A percentile compares a stretch with the other conserved stretches of the same genome.
These are phyloP conservation scores for Paracorniculantispora psalliotae DNA, from an alignment of 2,329 filamentous ascomycete species.

Conservation along the genomic window DNA sequence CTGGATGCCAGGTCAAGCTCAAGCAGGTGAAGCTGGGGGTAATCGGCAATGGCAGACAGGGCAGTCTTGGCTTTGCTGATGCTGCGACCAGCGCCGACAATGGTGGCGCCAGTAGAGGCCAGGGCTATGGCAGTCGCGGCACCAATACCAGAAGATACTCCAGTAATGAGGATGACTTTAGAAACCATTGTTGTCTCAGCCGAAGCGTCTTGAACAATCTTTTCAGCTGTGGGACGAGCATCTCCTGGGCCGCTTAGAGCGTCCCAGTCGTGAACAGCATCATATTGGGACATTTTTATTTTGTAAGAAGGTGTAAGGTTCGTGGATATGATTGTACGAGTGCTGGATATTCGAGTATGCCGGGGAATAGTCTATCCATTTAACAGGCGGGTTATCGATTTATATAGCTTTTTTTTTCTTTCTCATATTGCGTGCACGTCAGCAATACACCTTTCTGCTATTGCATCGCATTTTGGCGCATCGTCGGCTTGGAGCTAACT, in stretches of 20 bases:
- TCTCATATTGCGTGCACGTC: too few relatives aligned
- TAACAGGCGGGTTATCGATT: too few relatives aligned
- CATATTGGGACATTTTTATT: slow-evolving; percentile 15
- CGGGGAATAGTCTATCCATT: too few relatives aligned
- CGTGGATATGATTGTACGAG: not conserved
- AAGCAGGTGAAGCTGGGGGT: slow-evolving; percentile 26
- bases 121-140: slow-evolving; percentile 35
- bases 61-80: slow-evolving; percentile 28
- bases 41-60: slow-evolving; percentile 18
- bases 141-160: slow-evolving; percentile 33
- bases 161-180: slow-evolving; percentile 35
- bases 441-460: too few relatives aligned
- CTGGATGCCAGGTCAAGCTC: slow-evolving; percentile 28
- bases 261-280: slow-evolving; percentile 14
- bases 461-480: too few relatives aligned
- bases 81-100: slow-evolving; percentile 33
- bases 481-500: not conserved
- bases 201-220: slow-evolving; percentile 29
- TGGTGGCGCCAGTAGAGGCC: slow-evolving; percentile 29
- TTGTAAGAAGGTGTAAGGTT: not conserved
- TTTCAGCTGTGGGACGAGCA: slow-evolving; percentile 27
- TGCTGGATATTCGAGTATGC: not conserved
- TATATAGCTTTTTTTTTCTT: too few relatives aligned
- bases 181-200: slow-evolving; percentile 22
- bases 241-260: slow-evolving; percentile 25